Evolutionary conservation across 148 eudicot genomes (phyloP).

Genomic region (Linanthus parryae): DNA sequence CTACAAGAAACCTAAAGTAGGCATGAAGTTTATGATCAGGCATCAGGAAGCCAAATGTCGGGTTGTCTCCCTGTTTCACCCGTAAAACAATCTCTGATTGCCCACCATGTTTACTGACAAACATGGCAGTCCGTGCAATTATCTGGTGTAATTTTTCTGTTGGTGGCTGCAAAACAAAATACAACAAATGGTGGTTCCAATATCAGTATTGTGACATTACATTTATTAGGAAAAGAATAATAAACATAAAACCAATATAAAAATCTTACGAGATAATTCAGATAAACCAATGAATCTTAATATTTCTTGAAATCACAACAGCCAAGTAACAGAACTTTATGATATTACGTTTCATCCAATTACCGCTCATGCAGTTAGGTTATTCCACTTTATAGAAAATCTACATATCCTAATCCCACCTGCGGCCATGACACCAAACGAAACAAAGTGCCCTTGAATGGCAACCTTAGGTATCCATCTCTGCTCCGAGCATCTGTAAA

Average conservation of each 20-base stretch:
- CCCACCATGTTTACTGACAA: conserved; percentile 84
- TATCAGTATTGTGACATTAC: conserved; percentile 11
- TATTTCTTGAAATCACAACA: conserved; percentile 27
- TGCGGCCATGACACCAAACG: conserved; percentile 91
- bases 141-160: conserved; percentile 92
- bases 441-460: conserved; percentile 86
- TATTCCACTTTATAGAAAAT: conserved; percentile 37
- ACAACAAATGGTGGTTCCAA: conserved; percentile 9
- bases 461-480: conserved; percentile 80
- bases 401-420: conserved; percentile 90
- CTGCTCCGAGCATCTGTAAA: conserved; percentile 99
- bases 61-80: conserved; percentile 98
- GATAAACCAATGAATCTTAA: conserved; percentile 18
- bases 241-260: not conserved
- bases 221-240: not conserved
- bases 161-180: conserved; percentile 62
- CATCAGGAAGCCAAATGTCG: conserved; percentile 96
- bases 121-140: conserved; percentile 89
- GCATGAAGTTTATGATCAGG: conserved; percentile 91
- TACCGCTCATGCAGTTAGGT: conserved; percentile 46
- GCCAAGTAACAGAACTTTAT: conserved; percentile 27
- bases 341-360: conserved; percentile 33
- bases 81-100: conserved; percentile 94
- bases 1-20: conserved; percentile 90
- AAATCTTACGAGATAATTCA: conserved; percentile 10